Evolutionary conservation across 306 rosid genomes (phyloP).

Genomic region (Pterocarpus macrocarpus): DNA sequence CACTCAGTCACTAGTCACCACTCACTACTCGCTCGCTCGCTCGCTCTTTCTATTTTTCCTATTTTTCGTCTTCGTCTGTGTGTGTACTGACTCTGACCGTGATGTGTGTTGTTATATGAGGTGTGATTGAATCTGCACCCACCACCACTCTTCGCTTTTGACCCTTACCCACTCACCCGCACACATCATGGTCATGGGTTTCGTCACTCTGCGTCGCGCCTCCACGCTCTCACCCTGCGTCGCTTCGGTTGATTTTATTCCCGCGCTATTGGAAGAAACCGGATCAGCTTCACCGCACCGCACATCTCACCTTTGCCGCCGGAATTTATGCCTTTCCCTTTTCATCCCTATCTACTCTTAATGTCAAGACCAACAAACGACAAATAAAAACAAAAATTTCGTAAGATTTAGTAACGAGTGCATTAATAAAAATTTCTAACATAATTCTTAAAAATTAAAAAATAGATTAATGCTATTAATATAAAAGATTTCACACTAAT

Average conservation of each 20-base stretch:
- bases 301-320: not conserved
- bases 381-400: too few relatives aligned
- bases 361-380: too few relatives aligned
- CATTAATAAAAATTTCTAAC: too few relatives aligned
- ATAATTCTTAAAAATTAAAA: too few relatives aligned
- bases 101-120: not conserved
- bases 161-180: not conserved
- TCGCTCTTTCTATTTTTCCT: not conserved
- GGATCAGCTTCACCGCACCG: not conserved
- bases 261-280: not conserved
- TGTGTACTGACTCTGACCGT: not conserved
- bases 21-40: slow-evolving; percentile 33
- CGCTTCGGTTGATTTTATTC: not conserved
- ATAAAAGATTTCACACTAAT: too few relatives aligned
- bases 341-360: too few relatives aligned
- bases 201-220: slow-evolving; percentile 23
- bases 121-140: slow-evolving; percentile 3
- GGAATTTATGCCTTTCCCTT: slow-evolving; percentile 25
- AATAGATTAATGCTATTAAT: too few relatives aligned
- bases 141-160: not conserved
- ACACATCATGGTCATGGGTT: not conserved
- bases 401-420: too few relatives aligned
- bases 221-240: slow-evolving; percentile 8
- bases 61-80: slow-evolving; percentile 36
- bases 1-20: slow-evolving; percentile 41